Evolutionary conservation across 257 asterid species (phyloP).

Genomic region (Ilex asprella): DNA sequence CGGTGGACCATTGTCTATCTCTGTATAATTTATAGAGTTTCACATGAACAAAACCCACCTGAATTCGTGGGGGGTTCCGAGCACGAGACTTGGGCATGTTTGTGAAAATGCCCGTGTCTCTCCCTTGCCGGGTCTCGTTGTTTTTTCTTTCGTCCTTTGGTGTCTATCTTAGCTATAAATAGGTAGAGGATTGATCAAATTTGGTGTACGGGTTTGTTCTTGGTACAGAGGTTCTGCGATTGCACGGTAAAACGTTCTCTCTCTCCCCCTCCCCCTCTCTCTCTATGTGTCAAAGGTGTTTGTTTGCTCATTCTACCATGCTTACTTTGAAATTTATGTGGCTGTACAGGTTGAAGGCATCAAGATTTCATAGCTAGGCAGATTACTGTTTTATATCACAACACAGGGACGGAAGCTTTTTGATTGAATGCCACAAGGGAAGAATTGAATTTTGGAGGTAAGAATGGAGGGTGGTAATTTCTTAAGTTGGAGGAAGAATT

Average conservation of each 20-base stretch:
- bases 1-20: no score
- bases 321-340: no score
- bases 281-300: no score
- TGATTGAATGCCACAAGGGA: no score
- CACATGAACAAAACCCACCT: conserved; percentile 12
- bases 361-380: not conserved
- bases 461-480: conserved; percentile 29
- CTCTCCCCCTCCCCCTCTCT: no score
- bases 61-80: conserved; percentile 33
- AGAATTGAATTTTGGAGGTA: no score
- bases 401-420: not conserved
- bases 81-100: conserved; percentile 40
- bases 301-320: no score
- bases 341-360: no score
- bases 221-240: no score
- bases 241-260: no score
- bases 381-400: not conserved
- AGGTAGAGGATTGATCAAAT: not conserved
- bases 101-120: conserved; percentile 37
- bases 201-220: not conserved
- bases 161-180: not conserved
- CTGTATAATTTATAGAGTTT: no score
- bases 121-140: conserved; percentile 13
- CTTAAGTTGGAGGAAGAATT: conserved; percentile 31
- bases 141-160: conserved; percentile 12